Evolutionary conservation across 345 rosid species (phyloP), one percentile per base, ranked within the genome.

Genomic region (Murraya koenigii): DNA sequence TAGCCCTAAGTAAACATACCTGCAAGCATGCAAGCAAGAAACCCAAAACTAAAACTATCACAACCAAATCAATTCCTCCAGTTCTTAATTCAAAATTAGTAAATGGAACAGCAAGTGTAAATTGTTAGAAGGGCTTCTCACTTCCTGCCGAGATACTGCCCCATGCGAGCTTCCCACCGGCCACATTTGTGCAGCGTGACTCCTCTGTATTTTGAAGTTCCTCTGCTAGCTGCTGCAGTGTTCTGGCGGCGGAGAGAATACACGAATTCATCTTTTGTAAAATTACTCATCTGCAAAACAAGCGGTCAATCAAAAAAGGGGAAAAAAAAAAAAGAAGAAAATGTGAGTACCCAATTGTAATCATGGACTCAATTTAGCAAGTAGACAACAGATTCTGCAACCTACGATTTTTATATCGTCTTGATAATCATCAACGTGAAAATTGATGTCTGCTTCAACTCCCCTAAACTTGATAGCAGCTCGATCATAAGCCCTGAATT

Each of bases 1-100:
- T 74, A 93, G 89, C 74, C 99, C 99, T 72, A 97, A 97, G 84
- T 97, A 97, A 55, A 92, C 88, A 78, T 94, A 94, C 97, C 99
- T 97, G 92, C 81, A 81, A 58, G 77, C 75, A 84, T 83, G 47
- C 79, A 44, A 44, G 49, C 17, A 74, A 30, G 32, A 30, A 30
- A 86, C 30, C 64, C 49, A 77, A 80, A 28, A 64, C 68, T 35
- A 75, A 55, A 68, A 67, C 78, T 66, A 70, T 63, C 55, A 38
- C 23, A 22, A 55, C 64, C 20, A 77, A 80, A 60, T 65, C 64
- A 75, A 32, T 62, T 71, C 71, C 63, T 70, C 56, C 20, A 17
- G 22, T 52, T 28, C 36, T 56, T 59, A 61, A 32, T 39, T 68
- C 35, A 35, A 77, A 75, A 28, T 56, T 66, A 65, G 65, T 19